Evolutionary conservation across 2,329 filamentous ascomycete genomes (phyloP).

Genomic region (Zelopaecilomyces penicillatus): DNA sequence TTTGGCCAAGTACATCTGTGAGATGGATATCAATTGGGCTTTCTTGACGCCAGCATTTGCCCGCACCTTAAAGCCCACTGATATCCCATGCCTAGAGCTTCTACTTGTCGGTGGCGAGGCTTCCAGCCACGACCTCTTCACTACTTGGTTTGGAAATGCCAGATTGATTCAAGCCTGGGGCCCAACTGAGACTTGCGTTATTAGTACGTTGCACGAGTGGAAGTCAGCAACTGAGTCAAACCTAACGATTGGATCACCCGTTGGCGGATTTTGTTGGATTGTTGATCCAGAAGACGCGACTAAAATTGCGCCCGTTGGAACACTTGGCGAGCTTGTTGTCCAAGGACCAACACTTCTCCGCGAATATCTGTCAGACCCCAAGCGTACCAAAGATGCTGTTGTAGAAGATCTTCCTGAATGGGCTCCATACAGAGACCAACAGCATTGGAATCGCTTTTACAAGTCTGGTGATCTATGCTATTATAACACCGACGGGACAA

Average conservation of each 20-base stretch:
- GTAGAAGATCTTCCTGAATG: conserved; percentile 3
- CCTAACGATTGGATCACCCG: conserved; percentile 1
- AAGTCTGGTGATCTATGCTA: conserved; percentile 3
- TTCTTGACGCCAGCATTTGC: conserved; percentile 2
- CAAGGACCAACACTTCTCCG: conserved; percentile 4
- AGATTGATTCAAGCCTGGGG: conserved; percentile 1
- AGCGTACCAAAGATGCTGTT: neutral
- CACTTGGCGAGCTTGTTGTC: conserved; percentile 5
- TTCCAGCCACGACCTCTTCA: neutral
- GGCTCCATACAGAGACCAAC: neutral
- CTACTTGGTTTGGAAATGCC: conserved; percentile 3
- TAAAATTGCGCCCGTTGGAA: conserved; percentile 2
- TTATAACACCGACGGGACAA: too few species aligned
- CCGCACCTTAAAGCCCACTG: conserved; percentile 1
- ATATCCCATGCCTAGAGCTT: neutral
- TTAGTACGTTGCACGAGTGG: conserved; percentile 4
- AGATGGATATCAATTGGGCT: conserved; percentile 1
- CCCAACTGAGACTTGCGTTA: conserved; percentile 2
- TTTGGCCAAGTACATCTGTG: neutral
- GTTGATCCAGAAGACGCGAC: conserved; percentile 2
- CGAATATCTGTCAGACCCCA: conserved; percentile 3
- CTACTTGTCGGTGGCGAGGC: conserved; percentile 1
- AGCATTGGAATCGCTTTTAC: conserved; percentile 2
- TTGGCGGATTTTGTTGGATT: conserved; percentile 8
- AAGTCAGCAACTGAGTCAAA: neutral